Percentiles rank a stretch among this genome's conserved stretches.
phyloP scores from a whole-genome alignment of 192 early-diverging fungal genomes.

The Gonapodya prolifera region DNA sequence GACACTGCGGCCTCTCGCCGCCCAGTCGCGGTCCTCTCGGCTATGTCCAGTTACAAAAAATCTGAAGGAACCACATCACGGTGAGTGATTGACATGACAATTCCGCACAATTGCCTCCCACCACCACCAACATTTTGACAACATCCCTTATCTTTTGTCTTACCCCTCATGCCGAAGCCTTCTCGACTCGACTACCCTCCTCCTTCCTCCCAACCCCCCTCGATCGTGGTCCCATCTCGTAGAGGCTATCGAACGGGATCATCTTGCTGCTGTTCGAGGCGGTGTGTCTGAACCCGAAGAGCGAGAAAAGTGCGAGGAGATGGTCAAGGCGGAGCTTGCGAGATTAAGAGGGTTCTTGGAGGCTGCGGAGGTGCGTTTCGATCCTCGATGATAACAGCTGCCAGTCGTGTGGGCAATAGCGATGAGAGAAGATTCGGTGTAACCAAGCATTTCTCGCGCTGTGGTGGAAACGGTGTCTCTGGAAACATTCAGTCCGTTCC shows the following conservation, averaged over 20 bases:
- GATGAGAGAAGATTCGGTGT: no score
- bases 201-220: constrained; percentile 56
- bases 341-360: constrained; percentile 74
- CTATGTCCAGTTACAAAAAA: constrained; percentile 80
- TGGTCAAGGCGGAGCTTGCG: constrained; percentile 64
- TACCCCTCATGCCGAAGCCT: constrained; percentile 24
- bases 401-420: no score
- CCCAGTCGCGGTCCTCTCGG: constrained; percentile 89
- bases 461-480: no score
- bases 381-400: no score
- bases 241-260: constrained; percentile 66
- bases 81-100: constrained; percentile 19
- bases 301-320: constrained; percentile 26
- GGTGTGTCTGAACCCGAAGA: constrained; percentile 16
- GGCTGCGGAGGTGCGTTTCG: constrained; percentile 61
- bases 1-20: constrained; percentile 28
- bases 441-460: no score
- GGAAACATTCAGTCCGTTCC: no score
- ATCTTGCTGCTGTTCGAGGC: constrained; percentile 52
- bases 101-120: constrained; percentile 22
- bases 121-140: neutral
- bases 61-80: constrained; percentile 80
- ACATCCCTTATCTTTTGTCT: constrained; percentile 14
- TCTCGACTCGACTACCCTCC: constrained; percentile 55
- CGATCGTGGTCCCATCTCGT: constrained; percentile 56